Base-by-base conservation (phyloP, 176 grass and related monocot species). In the Luzula sylvatica region DNA sequence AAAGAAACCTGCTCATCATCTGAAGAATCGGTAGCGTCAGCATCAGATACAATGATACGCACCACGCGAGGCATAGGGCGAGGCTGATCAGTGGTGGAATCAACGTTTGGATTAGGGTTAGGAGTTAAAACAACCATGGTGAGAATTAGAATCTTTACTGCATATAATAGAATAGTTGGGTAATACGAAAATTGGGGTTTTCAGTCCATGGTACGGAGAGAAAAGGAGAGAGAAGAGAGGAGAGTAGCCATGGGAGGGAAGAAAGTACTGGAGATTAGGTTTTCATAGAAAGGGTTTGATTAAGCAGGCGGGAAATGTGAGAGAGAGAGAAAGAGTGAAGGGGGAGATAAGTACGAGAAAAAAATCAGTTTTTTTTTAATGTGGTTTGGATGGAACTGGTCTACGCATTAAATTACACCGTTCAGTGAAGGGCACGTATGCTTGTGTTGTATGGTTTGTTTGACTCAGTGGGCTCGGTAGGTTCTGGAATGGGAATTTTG, bases 11-110 rank as follows among this genome's bases (percentile, higher is more conserved):
- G 56, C 8, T 63, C 76, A 0, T 71, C 80, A 47, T 87, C 82
- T 0, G 87, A 88, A 7, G 75, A 81, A 19, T 93, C 87, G 4
- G 87, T 93, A 12, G 77, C 81, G 3, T 93, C 87, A 5, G 71
- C 87, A 15, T 93, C 87, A 3, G 50, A 59, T 12, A 78, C 52
- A 22, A 52, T 43, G 40, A 93, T 67, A 4, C 81, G 68, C 72
- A 86, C 15, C 27, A 93, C 15, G 4, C 53, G 48, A 14, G 55
- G 17, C 8, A 27, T 2, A 17, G 25, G 4, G 7, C 20, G 27
- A 7, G 40, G 28, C 2, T 30, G 22, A 9, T 44, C 7, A 16
- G 65, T 24, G 1, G 15, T 54, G 24, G n/a, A 26, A 26, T 11
- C n/a, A 19, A 52, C 47, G 25, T 58, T 65, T 3, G 55, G 39